phyloP scores from a whole-genome alignment of 2,329 filamentous ascomycete species.

The Fusarium proliferatum region DNA sequence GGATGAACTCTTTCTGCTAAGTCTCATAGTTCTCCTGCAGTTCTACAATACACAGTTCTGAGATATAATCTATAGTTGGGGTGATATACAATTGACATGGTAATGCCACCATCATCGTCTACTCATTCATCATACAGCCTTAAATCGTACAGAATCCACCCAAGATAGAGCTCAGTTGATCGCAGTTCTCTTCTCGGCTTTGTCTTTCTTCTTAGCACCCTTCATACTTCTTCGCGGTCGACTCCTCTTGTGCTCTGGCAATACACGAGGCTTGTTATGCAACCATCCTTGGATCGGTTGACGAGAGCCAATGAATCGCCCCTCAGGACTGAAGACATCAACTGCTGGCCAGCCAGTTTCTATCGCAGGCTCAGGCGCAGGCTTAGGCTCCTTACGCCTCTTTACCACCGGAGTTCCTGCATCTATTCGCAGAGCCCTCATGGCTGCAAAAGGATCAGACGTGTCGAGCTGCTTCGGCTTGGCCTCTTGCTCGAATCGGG shows the following conservation, averaged over 20 bases:
- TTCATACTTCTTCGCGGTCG: constrained; percentile 79
- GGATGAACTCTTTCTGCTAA: background rate
- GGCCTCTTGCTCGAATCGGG: background rate
- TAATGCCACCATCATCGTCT: constrained; percentile 23
- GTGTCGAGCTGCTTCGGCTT: background rate
- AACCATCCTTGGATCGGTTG: constrained; percentile 78
- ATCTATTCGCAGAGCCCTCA: constrained; percentile 45
- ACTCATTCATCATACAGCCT: constrained; percentile 27
- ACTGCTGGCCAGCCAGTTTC: constrained; percentile 72
- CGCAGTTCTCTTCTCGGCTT: constrained; percentile 45
- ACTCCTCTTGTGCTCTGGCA: constrained; percentile 59
- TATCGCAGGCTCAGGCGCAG: background rate
- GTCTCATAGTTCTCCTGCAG: background rate
- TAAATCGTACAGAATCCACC: constrained; percentile 1
- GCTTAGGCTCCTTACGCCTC: constrained; percentile 19
- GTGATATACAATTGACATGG: constrained; percentile 25
- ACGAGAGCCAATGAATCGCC: constrained; percentile 78
- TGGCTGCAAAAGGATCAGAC: constrained; percentile 41
- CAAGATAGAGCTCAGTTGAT: background rate
- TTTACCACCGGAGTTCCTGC: background rate
- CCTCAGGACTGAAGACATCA: constrained; percentile 87
- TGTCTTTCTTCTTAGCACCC: constrained; percentile 60
- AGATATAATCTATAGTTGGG: constrained; percentile 21
- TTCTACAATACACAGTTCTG: constrained; percentile 19
- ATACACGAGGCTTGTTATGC: constrained; percentile 66